Evolutionary conservation across 1,284 basidiomycete genomes (phyloP).

Genomic region (Puccinia triticina): DNA sequence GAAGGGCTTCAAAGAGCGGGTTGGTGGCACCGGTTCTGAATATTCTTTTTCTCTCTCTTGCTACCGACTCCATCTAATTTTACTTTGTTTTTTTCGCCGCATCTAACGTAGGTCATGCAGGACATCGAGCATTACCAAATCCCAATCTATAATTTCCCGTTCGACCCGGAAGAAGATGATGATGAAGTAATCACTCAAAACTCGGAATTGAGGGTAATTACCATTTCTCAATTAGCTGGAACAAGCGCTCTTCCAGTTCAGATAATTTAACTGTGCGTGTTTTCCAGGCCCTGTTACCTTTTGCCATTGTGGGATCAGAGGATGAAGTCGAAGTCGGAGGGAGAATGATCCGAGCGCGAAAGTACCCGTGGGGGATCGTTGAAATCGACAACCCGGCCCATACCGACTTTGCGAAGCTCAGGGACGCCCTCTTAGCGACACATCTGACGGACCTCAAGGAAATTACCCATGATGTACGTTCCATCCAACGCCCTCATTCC

Average conservation of each 20-base stretch:
- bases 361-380: slow-evolving; percentile 97
- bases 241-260: too few relatives aligned
- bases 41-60: not conserved
- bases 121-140: slow-evolving; percentile 99
- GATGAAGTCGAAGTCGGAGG: slow-evolving; percentile 88
- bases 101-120: slow-evolving; percentile 80
- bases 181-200: slow-evolving; percentile 99
- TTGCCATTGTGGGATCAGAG: slow-evolving; percentile 96
- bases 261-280: too few relatives aligned
- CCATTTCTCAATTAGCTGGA: too few relatives aligned
- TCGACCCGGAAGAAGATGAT: slow-evolving; percentile 66
- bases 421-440: slow-evolving; percentile 74
- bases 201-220: slow-evolving; percentile 59
- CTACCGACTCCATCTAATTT: too few relatives aligned
- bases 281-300: slow-evolving; percentile 79
- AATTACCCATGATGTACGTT: slow-evolving; percentile 86
- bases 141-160: slow-evolving; percentile 80
- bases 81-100: too few relatives aligned
- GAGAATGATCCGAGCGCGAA: slow-evolving; percentile 83
- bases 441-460: slow-evolving; percentile 58
- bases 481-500: slow-evolving; percentile 54
- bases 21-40: slow-evolving; percentile 62
- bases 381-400: slow-evolving; percentile 99
- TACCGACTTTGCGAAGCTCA: slow-evolving; percentile 90
- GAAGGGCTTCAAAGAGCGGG: slow-evolving; percentile 92